Evolutionary conservation across 768 basidiomycete species (phyloP), one percentile per base, ranked within the genome.

Genomic region (Termitomyces sp.): DNA sequence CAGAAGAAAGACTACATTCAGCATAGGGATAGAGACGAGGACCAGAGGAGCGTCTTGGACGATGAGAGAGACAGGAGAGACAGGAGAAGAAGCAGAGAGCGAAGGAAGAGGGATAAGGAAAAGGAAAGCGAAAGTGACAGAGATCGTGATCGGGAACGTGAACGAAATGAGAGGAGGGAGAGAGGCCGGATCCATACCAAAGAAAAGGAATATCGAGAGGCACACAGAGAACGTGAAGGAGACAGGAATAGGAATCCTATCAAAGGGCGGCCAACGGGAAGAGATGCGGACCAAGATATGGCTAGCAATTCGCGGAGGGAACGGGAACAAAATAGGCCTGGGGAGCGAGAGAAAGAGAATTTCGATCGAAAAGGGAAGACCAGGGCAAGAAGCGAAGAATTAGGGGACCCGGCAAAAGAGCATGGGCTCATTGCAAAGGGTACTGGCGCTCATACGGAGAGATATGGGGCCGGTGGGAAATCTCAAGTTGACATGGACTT

Each of bases 1-100:
- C 27, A 32, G 42, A 53, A 52, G 21, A 39, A 34, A 32, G 58
- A 52, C 51, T 54, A 59, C 35, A 58, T 58, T 32, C 68, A 63
- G 43, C 67, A 70, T 27, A 49, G 62, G 32, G 59, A 57, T 28
- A 60, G 61, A 60, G 59, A 61, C 17, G 56, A 68, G 52, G 37
- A 40, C 25, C 37, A 7, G 6, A 51, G 25, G 50, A 19, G 25
- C 8, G 37, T 14, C n/a, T 40, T 19, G 6, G 27, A 51, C n/a
- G 48, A 37, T 7, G 49, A 25, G 23, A 39, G 25, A 21, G 37
- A 51, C 25, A 51, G n/a, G 23, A 51, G 35, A 19, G 39, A 40
- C 25, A 28, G 50, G 7, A 51, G 37, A 27, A 50, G 35, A 40
- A 39, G 16, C 25, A 27, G n/a, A 8, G 50, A 51, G n/a, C 28